A percentile compares a stretch with the other conserved stretches of the same genome.
Conservation (phyloP, 768 basidiomycete species). For the Collybiopsis luxurians region DNA sequence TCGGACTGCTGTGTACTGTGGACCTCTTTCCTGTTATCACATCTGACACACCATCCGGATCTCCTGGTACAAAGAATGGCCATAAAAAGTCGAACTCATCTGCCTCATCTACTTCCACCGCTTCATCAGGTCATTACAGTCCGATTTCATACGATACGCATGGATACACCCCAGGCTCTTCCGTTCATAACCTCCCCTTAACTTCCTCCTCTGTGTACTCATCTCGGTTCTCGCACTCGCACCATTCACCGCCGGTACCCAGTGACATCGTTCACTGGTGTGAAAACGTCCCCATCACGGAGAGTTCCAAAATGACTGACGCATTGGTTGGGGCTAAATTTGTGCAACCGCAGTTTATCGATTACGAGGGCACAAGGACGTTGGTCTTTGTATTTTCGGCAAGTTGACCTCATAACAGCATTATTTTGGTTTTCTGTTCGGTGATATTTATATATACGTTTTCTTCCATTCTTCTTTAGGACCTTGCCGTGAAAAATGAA, state of each 20-base stretch:
- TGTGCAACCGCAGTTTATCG: conserved; percentile 52
- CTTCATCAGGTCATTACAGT: not conserved
- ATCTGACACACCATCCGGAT: conserved; percentile 12
- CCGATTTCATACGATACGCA: not conserved
- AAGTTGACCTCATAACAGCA: conserved; percentile 17
- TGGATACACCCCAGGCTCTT: conserved; percentile 7
- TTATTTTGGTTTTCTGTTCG: conserved; percentile 10
- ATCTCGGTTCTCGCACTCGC: not conserved
- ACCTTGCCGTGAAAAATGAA: conserved; percentile 68
- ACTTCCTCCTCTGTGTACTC: not conserved
- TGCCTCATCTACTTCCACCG: not conserved
- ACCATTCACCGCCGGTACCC: not conserved
- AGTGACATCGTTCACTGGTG: conserved; percentile 41
- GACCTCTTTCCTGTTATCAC: conserved; percentile 67
- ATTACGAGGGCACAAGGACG: conserved; percentile 53
- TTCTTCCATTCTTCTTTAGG: conserved; percentile 36
- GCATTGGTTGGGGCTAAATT: conserved; percentile 61
- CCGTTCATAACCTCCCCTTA: conserved; percentile 16
- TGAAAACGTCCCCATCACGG: conserved; percentile 37
- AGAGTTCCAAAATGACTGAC: conserved; percentile 49
- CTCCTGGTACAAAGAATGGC: conserved; percentile 19
- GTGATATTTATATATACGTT: too few relatives aligned
- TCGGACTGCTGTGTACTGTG: conserved; percentile 73
- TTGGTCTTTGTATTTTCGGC: conserved; percentile 68
- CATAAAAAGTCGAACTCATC: conserved; percentile 10